Evolutionary conservation across 106 monocot genomes (phyloP), one percentile per base, ranked within the genome.

Genomic region (Platanthera guangdongensis): DNA sequence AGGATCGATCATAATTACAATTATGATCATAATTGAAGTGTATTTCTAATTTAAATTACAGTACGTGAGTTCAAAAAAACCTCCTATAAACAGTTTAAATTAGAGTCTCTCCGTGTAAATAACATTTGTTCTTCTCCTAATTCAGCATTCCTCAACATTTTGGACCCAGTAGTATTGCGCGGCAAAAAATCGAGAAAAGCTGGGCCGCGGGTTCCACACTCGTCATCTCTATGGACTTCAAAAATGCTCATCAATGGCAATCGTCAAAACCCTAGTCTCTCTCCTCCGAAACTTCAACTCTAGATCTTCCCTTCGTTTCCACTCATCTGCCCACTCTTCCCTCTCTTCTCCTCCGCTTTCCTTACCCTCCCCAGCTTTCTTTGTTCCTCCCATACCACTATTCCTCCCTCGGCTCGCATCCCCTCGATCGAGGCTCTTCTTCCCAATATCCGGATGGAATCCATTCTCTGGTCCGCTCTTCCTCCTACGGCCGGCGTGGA

Each of bases 401-500:
- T 71, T 65, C 74, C 50, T 55, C 25, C 80, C 74, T 77, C 80
- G 39, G 71, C 80, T 81, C 65, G 62, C 75, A 48, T 78, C 81
- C 22, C 72, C 77, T 15, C 63, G 54, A 18, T 79, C 86, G 4
- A 15, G 78, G 10, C 18, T 78, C n/a, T 78, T 74, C 67, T 74
- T 62, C 2, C 74, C 83, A 8, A 45, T 76, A 22, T 73, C 76
- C 18, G 52, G 69, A 64, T 71, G 75, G 64, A 22, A 75, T 32
- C 78, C 79, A 28, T 47, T 82, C 62, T 74, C 78, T 2, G 84
- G 84, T 0, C 90, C 94, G 5, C 84, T 87, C 54, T 90, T 92
- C 71, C 85, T 88, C 30, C 82, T 86, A n/a, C 83, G 70, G 14
- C 86, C 91, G 5, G 78, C 94, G 28, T 94, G 94, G 97, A 99